Evolutionary conservation across 2,329 filamentous ascomycete species (phyloP).

Genomic region (Monilinia vaccinii-corymbosi): DNA sequence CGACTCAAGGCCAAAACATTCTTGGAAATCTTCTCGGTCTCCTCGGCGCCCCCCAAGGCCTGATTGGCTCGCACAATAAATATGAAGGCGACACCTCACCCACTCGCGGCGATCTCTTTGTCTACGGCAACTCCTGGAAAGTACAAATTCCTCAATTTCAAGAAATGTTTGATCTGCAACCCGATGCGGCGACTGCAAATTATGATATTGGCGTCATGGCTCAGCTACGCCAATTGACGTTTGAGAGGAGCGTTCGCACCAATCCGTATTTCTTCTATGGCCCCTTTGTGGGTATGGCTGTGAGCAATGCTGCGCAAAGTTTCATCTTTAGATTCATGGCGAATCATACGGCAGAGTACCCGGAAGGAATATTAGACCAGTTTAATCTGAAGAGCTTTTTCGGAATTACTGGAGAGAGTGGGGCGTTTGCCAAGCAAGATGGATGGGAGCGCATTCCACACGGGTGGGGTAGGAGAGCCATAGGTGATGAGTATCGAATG

Average conservation of each 20-base stretch:
- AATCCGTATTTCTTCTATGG: constrained; percentile 46
- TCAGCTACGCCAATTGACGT: constrained; percentile 36
- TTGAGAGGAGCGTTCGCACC: constrained; percentile 17
- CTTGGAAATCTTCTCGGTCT: constrained; percentile 20
- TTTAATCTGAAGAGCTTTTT: constrained; percentile 21
- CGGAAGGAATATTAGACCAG: constrained; percentile 30
- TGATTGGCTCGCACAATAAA: constrained; percentile 41
- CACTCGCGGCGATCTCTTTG: constrained; percentile 40
- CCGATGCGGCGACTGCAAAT: constrained; percentile 29
- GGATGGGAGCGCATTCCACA: constrained; percentile 20
- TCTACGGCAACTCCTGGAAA: not conserved
- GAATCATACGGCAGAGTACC: not conserved
- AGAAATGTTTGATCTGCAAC: constrained; percentile 35
- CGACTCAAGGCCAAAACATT: not conserved
- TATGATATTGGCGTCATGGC: constrained; percentile 35
- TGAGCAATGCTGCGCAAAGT: not conserved
- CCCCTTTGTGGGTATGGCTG: not conserved
- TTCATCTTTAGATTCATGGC: constrained; percentile 1
- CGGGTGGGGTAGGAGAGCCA: constrained; percentile 24
- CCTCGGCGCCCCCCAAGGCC: constrained; percentile 34
- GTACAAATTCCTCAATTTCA: constrained; percentile 34
- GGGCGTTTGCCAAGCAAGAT: not conserved
- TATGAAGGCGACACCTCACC: constrained; percentile 43
- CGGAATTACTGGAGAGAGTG: constrained; percentile 9
- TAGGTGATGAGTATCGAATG: constrained; percentile 35